Percentiles rank a stretch among this genome's conserved stretches.
These are phyloP conservation scores for Aethionema arabicum DNA, from an alignment of 345 rosid genomes.

Conservation along the genomic window DNA sequence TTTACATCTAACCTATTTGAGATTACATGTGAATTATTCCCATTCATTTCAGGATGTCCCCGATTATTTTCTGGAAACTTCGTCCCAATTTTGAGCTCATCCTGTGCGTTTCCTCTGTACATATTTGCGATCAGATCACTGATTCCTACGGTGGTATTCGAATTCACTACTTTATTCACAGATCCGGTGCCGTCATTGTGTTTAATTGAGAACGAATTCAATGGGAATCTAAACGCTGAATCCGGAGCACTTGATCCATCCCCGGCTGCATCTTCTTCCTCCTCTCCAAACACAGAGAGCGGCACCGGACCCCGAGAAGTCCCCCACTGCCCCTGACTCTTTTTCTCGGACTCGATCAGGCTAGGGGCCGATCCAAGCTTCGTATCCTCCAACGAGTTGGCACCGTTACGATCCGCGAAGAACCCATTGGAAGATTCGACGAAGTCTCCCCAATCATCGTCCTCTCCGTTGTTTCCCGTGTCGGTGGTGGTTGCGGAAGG, in stretches of 20 bases:
- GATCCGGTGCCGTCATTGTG: slow-evolving; percentile 36
- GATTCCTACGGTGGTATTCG: slow-evolving; percentile 26
- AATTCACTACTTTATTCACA: slow-evolving; percentile 25
- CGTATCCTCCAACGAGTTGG: slow-evolving; percentile 7
- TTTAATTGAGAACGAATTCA: slow-evolving; percentile 27
- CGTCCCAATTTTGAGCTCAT: slow-evolving; percentile 25
- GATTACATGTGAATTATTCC: not conserved
- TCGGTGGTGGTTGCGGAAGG: slow-evolving; percentile 13
- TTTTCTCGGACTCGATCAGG: slow-evolving; percentile 35
- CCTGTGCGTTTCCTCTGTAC: slow-evolving; percentile 37
- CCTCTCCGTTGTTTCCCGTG: slow-evolving; percentile 31
- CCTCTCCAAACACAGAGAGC: slow-evolving; percentile 80
- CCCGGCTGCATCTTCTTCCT: slow-evolving; percentile 31
- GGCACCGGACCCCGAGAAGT: slow-evolving; percentile 71
- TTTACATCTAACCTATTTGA: not conserved
- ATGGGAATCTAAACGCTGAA: slow-evolving; percentile 34
- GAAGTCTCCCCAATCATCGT: slow-evolving; percentile 88
- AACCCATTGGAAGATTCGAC: slow-evolving; percentile 35
- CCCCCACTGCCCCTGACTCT: slow-evolving; percentile 35
- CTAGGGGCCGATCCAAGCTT: slow-evolving; percentile 39
- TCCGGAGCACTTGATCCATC: slow-evolving; percentile 40
- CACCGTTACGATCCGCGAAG: slow-evolving; percentile 23
- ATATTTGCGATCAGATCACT: slow-evolving; percentile 51
- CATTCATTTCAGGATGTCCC: not conserved
- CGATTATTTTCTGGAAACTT: not conserved